Evolutionary conservation across 805 yeast genomes (phyloP).

Genomic region (Ogataea populi-albae): DNA sequence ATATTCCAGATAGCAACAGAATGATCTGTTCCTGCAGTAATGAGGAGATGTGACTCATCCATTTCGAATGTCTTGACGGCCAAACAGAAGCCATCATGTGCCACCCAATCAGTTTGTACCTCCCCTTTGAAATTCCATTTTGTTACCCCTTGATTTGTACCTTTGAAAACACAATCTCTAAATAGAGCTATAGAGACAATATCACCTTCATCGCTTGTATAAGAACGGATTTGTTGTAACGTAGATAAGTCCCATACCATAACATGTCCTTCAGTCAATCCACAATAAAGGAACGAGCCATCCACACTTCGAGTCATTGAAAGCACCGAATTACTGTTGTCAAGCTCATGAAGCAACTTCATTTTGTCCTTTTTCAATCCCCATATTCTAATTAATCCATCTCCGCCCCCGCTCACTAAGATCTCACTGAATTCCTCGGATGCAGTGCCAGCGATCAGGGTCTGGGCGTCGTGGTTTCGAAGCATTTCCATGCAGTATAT

Average conservation of each 20-base stretch:
- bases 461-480: slow-evolving; percentile 19
- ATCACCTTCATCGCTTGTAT: slow-evolving; percentile 42
- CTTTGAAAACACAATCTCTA: slow-evolving; percentile 60
- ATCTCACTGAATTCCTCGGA: slow-evolving; percentile 34
- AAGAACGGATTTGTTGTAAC: slow-evolving; percentile 56
- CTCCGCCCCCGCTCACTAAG: slow-evolving; percentile 81
- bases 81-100: slow-evolving; percentile 55
- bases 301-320: slow-evolving; percentile 60
- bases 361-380: slow-evolving; percentile 34
- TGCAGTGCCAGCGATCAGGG: slow-evolving; percentile 23
- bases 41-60: slow-evolving; percentile 42
- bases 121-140: slow-evolving; percentile 51
- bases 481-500: slow-evolving; percentile 63
- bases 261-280: slow-evolving; percentile 70
- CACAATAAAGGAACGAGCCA: slow-evolving; percentile 77
- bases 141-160: slow-evolving; percentile 49
- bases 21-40: slow-evolving; percentile 71
- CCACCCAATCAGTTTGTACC: slow-evolving; percentile 44
- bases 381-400: slow-evolving; percentile 86
- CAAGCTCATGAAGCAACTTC: slow-evolving; percentile 39
- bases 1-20: slow-evolving; percentile 73
- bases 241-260: slow-evolving; percentile 87
- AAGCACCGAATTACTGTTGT: slow-evolving; percentile 67
- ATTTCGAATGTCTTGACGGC: slow-evolving; percentile 50
- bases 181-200: slow-evolving; percentile 59